A percentile compares a stretch with the other conserved stretches of the same genome.
These are phyloP conservation scores for Fusarium odoratissimum DNA, from an alignment of 2,329 filamentous ascomycete genomes.

Conservation along the genomic window DNA sequence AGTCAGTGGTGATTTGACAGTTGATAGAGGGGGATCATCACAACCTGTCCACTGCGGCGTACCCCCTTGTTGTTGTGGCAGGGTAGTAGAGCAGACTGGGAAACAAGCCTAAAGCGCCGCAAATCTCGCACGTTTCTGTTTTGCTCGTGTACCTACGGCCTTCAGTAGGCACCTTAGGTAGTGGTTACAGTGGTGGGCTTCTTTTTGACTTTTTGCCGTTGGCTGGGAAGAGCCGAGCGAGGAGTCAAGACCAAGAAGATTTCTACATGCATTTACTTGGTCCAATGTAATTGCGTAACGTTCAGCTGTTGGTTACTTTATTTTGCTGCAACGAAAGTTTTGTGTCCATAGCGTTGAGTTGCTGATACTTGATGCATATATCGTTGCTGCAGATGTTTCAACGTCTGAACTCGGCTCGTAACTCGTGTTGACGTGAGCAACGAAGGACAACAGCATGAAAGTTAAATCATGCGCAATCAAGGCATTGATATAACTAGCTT, in stretches of 20 bases:
- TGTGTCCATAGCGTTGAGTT: not conserved
- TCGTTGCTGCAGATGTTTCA: not conserved
- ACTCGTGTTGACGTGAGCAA: not conserved
- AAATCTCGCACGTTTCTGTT: constrained; percentile 16
- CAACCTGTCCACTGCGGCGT: constrained; percentile 15
- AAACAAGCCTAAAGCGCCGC: constrained; percentile 2
- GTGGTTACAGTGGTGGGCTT: not conserved
- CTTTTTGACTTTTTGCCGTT: not conserved
- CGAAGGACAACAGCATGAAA: constrained; percentile 7
- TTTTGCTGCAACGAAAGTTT: not conserved
- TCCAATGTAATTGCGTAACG: not conserved
- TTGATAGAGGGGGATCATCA: constrained; percentile 24
- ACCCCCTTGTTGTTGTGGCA: constrained; percentile 1
- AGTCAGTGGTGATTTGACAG: constrained; percentile 16
- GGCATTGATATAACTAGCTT: not conserved
- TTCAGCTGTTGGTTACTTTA: not conserved
- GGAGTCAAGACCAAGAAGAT: not conserved
- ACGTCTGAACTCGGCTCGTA: not conserved
- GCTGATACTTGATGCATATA: not conserved
- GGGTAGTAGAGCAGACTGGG: not conserved
- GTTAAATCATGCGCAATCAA: not conserved
- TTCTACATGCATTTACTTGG: not conserved
- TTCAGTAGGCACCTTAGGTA: too few relatives aligned
- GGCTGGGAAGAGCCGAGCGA: constrained; percentile 9
- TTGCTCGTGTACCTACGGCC: not conserved